phyloP scores from a whole-genome alignment of 2,329 filamentous ascomycete genomes.

The Diaporthe amygdali region DNA sequence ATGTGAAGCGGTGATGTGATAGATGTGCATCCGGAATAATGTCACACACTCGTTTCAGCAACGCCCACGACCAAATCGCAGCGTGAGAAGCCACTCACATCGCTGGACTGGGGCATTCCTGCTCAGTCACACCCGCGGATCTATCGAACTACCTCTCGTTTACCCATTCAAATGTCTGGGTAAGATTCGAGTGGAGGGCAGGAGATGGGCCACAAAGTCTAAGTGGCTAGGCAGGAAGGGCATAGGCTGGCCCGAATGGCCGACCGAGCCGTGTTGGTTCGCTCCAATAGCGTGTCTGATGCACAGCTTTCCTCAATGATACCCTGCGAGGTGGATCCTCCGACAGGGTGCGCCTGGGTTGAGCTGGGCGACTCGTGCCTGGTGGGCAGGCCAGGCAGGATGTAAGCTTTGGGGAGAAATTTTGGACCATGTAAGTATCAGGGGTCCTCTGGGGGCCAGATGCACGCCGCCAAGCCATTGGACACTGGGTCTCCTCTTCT shows the following conservation, averaged over 20 bases:
- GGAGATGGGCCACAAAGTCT: neutral
- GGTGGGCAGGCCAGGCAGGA: neutral
- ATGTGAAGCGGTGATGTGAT: constrained; percentile 4
- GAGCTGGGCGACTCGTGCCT: neutral
- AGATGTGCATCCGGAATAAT: neutral
- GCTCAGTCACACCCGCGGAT: neutral
- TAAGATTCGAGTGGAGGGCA: neutral
- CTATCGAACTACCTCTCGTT: neutral
- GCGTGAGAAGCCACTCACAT: neutral
- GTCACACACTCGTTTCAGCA: neutral
- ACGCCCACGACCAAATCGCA: neutral
- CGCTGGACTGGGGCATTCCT: neutral
- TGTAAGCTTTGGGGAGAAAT: constrained; percentile 1
- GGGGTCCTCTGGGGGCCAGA: constrained; percentile 4
- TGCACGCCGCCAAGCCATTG: constrained; percentile 1
- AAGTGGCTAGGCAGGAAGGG: neutral
- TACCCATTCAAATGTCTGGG: neutral
- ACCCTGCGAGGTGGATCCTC: constrained; percentile 8
- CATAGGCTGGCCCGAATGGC: neutral
- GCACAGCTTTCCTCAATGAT: neutral
- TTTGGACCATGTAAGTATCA: neutral
- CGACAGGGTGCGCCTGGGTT: neutral
- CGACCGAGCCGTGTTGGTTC: neutral
- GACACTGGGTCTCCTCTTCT: constrained; percentile 5
- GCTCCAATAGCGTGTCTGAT: neutral